phyloP scores from a whole-genome alignment of 1,284 basidiomycete species.

The Trametes polyzona region DNA sequence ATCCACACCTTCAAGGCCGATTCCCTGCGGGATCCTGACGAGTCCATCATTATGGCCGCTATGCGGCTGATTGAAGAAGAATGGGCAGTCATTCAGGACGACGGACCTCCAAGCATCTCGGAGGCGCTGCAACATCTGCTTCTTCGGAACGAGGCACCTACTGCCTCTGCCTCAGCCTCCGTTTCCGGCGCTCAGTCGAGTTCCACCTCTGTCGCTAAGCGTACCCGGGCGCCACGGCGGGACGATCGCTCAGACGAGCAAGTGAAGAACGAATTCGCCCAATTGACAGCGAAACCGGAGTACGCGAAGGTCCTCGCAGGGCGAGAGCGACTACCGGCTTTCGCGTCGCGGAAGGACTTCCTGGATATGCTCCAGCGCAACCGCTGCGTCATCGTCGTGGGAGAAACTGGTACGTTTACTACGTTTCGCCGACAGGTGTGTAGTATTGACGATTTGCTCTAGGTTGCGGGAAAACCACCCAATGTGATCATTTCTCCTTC shows the following conservation, averaged over 20 bases:
- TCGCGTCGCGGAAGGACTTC: conserved; percentile 68
- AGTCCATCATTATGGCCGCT: conserved; percentile 77
- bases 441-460: not conserved
- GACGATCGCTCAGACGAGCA: conserved; percentile 54
- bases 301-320: conserved; percentile 63
- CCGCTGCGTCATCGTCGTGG: conserved; percentile 82
- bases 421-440: not conserved
- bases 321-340: conserved; percentile 78
- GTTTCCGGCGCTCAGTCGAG: conserved; percentile 15
- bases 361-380: conserved; percentile 60
- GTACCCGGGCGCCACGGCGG: conserved; percentile 24
- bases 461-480: conserved; percentile 92
- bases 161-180: not conserved
- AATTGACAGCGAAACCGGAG: conserved; percentile 47
- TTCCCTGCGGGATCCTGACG: conserved; percentile 65
- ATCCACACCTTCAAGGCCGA: conserved; percentile 56
- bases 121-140: conserved; percentile 67
- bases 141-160: conserved; percentile 34
- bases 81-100: conserved; percentile 66
- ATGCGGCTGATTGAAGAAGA: conserved; percentile 77
- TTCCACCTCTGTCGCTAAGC: conserved; percentile 3
- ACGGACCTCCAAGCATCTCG: conserved; percentile 75
- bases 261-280: conserved; percentile 60
- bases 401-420: conserved; percentile 67
- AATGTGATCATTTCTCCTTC: conserved; percentile 49